Evolutionary conservation across 2,329 filamentous ascomycete species (phyloP), one percentile per base, ranked within the genome.

Genomic region (Aureobasidium zeae): DNA sequence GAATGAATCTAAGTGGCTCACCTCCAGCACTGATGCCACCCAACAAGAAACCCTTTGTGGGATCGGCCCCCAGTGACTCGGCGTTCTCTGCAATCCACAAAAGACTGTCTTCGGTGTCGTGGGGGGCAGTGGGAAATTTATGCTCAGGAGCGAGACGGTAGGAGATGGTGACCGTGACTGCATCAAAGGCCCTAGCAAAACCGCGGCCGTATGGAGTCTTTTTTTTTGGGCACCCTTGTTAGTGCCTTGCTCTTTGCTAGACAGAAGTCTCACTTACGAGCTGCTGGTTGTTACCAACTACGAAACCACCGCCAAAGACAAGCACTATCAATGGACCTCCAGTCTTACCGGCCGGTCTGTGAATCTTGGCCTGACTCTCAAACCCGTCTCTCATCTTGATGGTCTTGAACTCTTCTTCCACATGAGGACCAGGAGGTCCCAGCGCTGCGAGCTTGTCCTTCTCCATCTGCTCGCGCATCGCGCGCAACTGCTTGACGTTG

Each of bases 1-100:
- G n/a, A n/a, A n/a, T n/a, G n/a, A n/a, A n/a, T n/a, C n/a, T n/a
- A n/a, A n/a, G n/a, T n/a, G n/a, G n/a, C n/a, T n/a, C 10, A 44
- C 59, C 67, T 12, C 68, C 68, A 4, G 72, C 69, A 9, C 66
- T 71, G 1, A 63, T 62, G 1, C 72, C 71, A 12, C 69, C 69
- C 10, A 72, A 45, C n/a, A 74, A 48, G 48, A 74, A 73, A 0
- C 69, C 71, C 10, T 58, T 57, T 4, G 57, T 54, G 0, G 66
- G 62, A 45, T 71, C 62, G 8, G 64, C 64, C 6, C 59, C 62
- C 3, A 71, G 51, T 2, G 56, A 43, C 15, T 53, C 25, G 13
- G 67, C 64, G 45, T 72, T 66, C 11, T 57, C 48, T 10, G 61
- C 61, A 10, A 66, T 57, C 67, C 67, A 72, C 54, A 65, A 55